phyloP scores from a whole-genome alignment of 495 filamentous ascomycete genomes.

The Evernia prunastri region DNA sequence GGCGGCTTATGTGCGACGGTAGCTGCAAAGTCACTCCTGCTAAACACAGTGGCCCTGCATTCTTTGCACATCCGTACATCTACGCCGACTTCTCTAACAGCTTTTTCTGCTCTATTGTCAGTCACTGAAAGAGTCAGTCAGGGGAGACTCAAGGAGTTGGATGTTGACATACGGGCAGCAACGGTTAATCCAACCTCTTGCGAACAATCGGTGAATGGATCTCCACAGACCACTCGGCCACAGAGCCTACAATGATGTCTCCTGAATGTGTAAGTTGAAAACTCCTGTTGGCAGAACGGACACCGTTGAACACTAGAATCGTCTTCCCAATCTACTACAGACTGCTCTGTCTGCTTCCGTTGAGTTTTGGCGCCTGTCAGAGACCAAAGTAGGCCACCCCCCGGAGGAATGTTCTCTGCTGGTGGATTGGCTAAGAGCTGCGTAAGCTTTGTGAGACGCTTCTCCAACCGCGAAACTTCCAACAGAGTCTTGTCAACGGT shows the following conservation, averaged over 20 bases:
- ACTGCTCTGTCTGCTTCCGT: constrained; percentile 78
- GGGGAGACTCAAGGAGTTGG: neutral
- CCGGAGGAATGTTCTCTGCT: constrained; percentile 47
- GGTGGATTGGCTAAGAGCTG: constrained; percentile 69
- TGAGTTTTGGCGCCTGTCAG: constrained; percentile 55
- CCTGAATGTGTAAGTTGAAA: constrained; percentile 79
- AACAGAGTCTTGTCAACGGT: constrained; percentile 76
- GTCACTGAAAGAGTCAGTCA: constrained; percentile 20
- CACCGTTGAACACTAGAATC: constrained; percentile 73
- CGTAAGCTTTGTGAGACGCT: constrained; percentile 83
- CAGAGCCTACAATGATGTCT: constrained; percentile 93
- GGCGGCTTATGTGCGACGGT: constrained; percentile 62
- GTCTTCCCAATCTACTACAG: constrained; percentile 90
- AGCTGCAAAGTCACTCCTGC: constrained; percentile 71
- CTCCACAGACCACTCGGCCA: constrained; percentile 85
- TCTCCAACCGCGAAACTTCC: constrained; percentile 84
- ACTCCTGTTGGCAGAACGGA: constrained; percentile 92
- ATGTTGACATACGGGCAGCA: constrained; percentile 53
- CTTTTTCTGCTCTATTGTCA: constrained; percentile 17
- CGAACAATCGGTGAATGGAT: constrained; percentile 76
- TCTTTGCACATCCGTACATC: constrained; percentile 89
- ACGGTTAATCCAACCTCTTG: constrained; percentile 75
- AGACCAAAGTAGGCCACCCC: constrained; percentile 49
- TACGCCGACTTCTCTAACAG: constrained; percentile 52
- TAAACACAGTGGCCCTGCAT: constrained; percentile 79